Percentiles rank a stretch among this genome's conserved stretches.
Conservation (phyloP, 768 basidiomycete genomes). For the Filobasidium wieringae region DNA sequence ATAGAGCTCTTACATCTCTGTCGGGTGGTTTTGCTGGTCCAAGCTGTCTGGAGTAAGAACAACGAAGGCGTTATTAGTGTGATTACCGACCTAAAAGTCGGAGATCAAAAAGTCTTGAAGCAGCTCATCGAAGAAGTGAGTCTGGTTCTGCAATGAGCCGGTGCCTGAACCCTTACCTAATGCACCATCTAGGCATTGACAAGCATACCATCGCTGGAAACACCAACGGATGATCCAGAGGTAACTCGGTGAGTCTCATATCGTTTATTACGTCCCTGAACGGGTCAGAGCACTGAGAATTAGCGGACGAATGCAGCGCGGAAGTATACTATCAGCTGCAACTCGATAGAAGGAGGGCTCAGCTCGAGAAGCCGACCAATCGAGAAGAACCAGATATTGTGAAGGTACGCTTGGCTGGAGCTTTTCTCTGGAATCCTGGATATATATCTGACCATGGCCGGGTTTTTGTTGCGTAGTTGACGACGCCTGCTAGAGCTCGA, state of each 20-base stretch:
- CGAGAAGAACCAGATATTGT: too few species aligned
- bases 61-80: not conserved
- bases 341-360: not conserved
- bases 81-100: not conserved
- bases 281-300: not conserved
- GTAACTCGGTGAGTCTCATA: too few species aligned
- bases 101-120: not conserved
- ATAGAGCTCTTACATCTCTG: not conserved
- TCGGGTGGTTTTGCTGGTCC: not conserved
- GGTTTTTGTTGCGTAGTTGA: too few species aligned
- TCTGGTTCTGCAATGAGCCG: not conserved
- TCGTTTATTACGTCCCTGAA: too few species aligned
- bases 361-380: not conserved
- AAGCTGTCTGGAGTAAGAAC: constrained; percentile 1
- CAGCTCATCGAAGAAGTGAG: not conserved
- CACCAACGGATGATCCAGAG: too few species aligned
- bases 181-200: not conserved
- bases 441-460: too few species aligned
- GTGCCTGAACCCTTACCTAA: not conserved
- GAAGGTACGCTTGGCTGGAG: too few species aligned
- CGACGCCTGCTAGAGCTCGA: too few species aligned
- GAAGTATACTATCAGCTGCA: not conserved
- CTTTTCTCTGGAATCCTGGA: too few species aligned
- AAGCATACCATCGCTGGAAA: not conserved
- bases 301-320: not conserved